A percentile compares a stretch with the other conserved stretches of the same genome.
These are phyloP conservation scores for Spirogloea muscicola DNA, from an alignment of 139 green algal genomes.

Conservation along the genomic window DNA sequence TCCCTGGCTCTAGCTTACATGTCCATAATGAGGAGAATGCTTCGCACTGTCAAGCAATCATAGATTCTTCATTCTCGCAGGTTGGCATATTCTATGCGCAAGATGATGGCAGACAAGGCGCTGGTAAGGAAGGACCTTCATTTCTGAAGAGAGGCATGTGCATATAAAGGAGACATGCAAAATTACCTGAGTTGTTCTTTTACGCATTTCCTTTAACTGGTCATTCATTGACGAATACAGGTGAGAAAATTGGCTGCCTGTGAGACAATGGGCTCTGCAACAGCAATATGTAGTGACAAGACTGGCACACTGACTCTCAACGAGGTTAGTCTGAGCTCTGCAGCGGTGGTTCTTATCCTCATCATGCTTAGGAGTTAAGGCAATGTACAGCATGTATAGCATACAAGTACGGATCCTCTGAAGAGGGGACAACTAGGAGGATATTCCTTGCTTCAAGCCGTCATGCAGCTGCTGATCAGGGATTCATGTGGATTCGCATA, in stretches of 20 bases:
- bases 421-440: neutral
- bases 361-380: too few species aligned
- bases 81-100: constrained; percentile 74
- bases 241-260: constrained; percentile 73
- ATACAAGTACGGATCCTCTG: too few species aligned
- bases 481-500: neutral
- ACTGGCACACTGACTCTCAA: constrained; percentile 95
- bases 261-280: constrained; percentile 97
- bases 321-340: too few species aligned
- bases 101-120: constrained; percentile 96
- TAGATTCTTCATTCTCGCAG: neutral
- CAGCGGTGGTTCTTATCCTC: too few species aligned
- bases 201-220: neutral
- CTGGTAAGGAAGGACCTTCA: too few species aligned
- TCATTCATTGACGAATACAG: too few species aligned
- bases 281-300: constrained; percentile 96
- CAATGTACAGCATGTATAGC: too few species aligned
- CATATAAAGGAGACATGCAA: neutral
- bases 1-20: neutral
- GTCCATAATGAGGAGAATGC: too few species aligned
- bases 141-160: neutral
- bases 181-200: neutral
- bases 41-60: neutral
- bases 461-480: neutral
- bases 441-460: neutral